Conservation (phyloP, 805 yeast genomes). For the Schwanniomyces pseudopolymorphus region DNA sequence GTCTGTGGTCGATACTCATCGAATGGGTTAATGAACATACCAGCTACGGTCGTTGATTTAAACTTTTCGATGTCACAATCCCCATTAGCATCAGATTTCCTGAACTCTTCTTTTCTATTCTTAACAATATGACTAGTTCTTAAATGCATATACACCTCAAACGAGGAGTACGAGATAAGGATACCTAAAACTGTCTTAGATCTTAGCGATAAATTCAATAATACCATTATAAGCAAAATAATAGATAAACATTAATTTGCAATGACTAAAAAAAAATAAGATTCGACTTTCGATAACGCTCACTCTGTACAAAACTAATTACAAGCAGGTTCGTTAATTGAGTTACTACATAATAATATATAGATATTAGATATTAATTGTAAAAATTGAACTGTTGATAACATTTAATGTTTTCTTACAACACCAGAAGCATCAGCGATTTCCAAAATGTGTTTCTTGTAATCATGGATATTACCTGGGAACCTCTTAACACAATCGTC, state of each 20-base stretch:
- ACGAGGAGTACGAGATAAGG: conserved; percentile 59
- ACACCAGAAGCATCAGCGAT: conserved; percentile 85
- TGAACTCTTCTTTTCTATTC: conserved; percentile 32
- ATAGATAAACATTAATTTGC: background rate
- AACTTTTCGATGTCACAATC: conserved; percentile 23
- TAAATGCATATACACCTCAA: conserved; percentile 60
- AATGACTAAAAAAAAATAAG: conserved; percentile 1
- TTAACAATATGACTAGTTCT: conserved; percentile 55
- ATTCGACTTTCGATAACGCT: too few species aligned
- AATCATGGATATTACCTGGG: conserved; percentile 81
- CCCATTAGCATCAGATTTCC: conserved; percentile 2
- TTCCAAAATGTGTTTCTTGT: conserved; percentile 81
- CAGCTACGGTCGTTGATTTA: conserved; percentile 50
- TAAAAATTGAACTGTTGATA: background rate
- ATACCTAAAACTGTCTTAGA: conserved; percentile 43
- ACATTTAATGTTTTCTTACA: conserved; percentile 69
- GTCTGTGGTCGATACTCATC: conserved; percentile 89
- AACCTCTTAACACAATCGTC: conserved; percentile 75
- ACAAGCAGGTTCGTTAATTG: background rate
- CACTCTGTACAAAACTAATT: background rate
- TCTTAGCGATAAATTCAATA: conserved; percentile 21
- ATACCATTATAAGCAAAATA: background rate
- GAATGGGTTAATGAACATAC: conserved; percentile 89
- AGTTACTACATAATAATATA: background rate
- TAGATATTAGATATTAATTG: background rate